Evolutionary conservation across 2,329 filamentous ascomycete genomes (phyloP).

Genomic region (Claviceps capensis): DNA sequence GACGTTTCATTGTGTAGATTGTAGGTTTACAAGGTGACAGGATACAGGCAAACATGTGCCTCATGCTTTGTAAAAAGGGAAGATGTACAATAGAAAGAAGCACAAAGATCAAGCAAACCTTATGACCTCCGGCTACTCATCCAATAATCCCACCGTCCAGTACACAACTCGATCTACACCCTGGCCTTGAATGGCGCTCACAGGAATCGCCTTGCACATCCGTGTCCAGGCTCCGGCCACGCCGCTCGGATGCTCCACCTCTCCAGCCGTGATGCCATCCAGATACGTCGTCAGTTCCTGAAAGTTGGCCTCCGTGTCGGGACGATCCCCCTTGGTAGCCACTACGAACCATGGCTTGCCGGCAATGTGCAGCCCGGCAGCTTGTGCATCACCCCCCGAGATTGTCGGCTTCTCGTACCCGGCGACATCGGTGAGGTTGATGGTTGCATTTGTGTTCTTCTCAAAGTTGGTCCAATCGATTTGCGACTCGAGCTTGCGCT

Average conservation of each 20-base stretch:
- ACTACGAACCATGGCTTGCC: conserved; percentile 95
- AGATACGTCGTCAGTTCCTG: conserved; percentile 56
- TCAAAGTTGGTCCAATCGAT: conserved; percentile 44
- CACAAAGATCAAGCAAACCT: too few species aligned
- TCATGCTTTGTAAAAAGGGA: too few species aligned
- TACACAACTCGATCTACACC: conserved; percentile 65
- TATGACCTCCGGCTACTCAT: conserved; percentile 19
- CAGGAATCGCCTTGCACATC: conserved; percentile 60
- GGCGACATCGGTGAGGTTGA: conserved; percentile 13
- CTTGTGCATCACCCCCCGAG: background rate
- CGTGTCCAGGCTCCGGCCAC: conserved; percentile 42
- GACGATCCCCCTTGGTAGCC: conserved; percentile 81
- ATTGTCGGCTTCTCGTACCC: conserved; percentile 7
- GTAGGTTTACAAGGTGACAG: too few species aligned
- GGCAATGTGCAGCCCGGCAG: conserved; percentile 56
- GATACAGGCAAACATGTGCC: too few species aligned
- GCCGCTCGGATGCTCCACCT: conserved; percentile 58
- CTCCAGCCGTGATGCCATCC: conserved; percentile 45
- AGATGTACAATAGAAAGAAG: too few species aligned
- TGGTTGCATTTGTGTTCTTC: conserved; percentile 25
- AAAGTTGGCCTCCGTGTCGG: conserved; percentile 69
- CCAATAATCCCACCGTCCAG: conserved; percentile 56
- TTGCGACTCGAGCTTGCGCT: conserved; percentile 42
- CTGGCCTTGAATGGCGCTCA: conserved; percentile 80
- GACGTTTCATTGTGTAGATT: too few species aligned